Base-by-base conservation (phyloP, 2,329 filamentous ascomycete species). In the Stagonosporopsis cucurbitacearum region DNA sequence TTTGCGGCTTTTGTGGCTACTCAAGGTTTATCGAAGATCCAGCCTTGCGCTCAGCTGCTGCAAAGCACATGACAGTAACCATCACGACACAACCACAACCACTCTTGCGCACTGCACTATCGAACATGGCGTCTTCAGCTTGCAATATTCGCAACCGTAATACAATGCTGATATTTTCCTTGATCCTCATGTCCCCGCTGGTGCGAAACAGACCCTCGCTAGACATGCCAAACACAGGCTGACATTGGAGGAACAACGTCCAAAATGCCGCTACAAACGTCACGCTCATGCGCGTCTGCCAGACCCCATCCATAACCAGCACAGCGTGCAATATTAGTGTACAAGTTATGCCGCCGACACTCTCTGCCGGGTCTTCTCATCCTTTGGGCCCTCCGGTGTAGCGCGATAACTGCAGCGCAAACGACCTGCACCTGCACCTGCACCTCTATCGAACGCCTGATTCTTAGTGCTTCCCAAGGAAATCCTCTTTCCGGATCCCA, bases 401-500 rank as follows among this genome's bases (percentile, higher is more conserved):
- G 32, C 52, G 43, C 52, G 52, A 50, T 44, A 54, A 50, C 20
- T 44, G 30, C 40, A 35, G 20, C 23, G 19, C 45, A 43, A n/a
- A 9, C 32, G 30, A 32, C 37, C 30, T 30, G 45, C 20, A 26
- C 44, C 39, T n/a, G 39, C 25, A 30, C 28, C 28, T 30, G 39
- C 36, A 26, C 45, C 46, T 43, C 20, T 32, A 42, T 47, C 36
- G 36, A 30, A 28, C 25, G 12, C 35, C 42, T 28, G 23, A 25
- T 23, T 17, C 33, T 40, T 64, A 61, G 30, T 58, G 42, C 50
- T 59, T 57, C 30, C 58, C 61, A 37, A 69, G 63, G 64, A 83
- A 81, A 63, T 84, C 81, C 46, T 81, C 79, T 49, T 78, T 73
- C 30, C 79, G 72, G 66, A 96, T 96, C 1, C 91, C 91, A 69